These are phyloP conservation scores for Penicillium verrucosum DNA, from an alignment of 2,329 filamentous ascomycete species.

Conservation along the genomic window DNA sequence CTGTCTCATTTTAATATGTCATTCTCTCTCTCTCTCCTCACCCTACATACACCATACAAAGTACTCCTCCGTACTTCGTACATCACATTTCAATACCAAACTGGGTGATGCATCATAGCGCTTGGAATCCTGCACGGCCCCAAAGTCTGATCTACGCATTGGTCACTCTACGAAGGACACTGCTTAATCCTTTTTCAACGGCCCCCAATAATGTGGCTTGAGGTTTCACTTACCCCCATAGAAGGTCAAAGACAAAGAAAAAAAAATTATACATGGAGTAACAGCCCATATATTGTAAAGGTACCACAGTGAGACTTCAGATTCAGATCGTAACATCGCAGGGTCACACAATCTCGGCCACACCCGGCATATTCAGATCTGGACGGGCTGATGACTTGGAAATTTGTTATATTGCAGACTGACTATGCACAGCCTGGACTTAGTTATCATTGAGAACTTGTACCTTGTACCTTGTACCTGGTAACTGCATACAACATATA, in stretches of 20 bases:
- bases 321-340: conserved; percentile 17
- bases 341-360: conserved; percentile 16
- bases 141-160: background rate
- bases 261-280: background rate
- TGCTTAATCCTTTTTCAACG: conserved; percentile 10
- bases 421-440: background rate
- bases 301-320: background rate
- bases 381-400: conserved; percentile 13
- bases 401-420: background rate
- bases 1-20: background rate
- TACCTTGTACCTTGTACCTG: background rate
- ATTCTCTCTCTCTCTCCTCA: background rate
- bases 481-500: background rate
- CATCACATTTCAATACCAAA: conserved; percentile 3
- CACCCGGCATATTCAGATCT: conserved; percentile 20
- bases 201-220: conserved; percentile 17
- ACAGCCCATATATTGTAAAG: background rate
- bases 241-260: background rate
- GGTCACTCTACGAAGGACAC: background rate
- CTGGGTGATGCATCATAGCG: background rate
- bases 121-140: conserved; percentile 1
- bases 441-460: background rate
- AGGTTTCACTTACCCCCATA: background rate
- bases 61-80: too few species aligned
- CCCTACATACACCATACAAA: background rate